phyloP scores from a whole-genome alignment of 176 grass and related monocot species.

The Urochloa ruziziensis region DNA sequence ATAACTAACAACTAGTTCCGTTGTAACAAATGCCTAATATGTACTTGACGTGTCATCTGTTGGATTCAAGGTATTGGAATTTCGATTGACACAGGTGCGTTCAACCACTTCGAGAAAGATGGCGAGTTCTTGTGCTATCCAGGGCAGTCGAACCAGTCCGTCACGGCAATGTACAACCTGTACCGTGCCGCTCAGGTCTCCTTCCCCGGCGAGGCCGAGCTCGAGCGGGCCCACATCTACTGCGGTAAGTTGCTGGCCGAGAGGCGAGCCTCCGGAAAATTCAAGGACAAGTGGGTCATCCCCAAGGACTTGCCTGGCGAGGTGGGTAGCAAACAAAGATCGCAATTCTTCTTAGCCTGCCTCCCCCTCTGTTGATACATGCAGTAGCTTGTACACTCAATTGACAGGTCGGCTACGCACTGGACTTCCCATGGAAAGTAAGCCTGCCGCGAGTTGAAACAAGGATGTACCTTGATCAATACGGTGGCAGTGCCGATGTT shows the following conservation, averaged over 20 bases:
- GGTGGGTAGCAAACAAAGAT: slow-evolving; percentile 22
- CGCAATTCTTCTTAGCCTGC: neutral
- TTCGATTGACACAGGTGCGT: too few relatives aligned
- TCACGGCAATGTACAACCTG: slow-evolving; percentile 29
- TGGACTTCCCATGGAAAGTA: slow-evolving; percentile 23
- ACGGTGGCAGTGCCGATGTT: neutral
- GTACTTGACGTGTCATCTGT: too few relatives aligned
- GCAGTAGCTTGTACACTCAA: too few relatives aligned
- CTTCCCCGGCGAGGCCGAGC: slow-evolving; percentile 23
- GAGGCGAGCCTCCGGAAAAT: slow-evolving; percentile 12
- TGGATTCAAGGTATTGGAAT: too few relatives aligned
- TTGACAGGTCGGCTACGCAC: neutral
- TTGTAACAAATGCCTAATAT: too few relatives aligned
- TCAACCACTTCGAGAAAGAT: slow-evolving; percentile 42
- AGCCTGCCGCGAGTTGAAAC: slow-evolving; percentile 25
- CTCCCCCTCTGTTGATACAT: too few relatives aligned
- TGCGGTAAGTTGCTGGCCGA: slow-evolving; percentile 23
- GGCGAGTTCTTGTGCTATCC: slow-evolving; percentile 23
- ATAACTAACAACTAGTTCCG: too few relatives aligned
- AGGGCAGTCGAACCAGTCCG: neutral
- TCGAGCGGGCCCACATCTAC: slow-evolving; percentile 20
- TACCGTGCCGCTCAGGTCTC: slow-evolving; percentile 30
- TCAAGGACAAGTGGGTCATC: slow-evolving; percentile 59
- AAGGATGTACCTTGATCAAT: slow-evolving; percentile 26
- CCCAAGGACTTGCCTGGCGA: slow-evolving; percentile 46